These are phyloP conservation scores for Casuarina glauca DNA, from an alignment of 306 rosid species.

Conservation along the genomic window DNA sequence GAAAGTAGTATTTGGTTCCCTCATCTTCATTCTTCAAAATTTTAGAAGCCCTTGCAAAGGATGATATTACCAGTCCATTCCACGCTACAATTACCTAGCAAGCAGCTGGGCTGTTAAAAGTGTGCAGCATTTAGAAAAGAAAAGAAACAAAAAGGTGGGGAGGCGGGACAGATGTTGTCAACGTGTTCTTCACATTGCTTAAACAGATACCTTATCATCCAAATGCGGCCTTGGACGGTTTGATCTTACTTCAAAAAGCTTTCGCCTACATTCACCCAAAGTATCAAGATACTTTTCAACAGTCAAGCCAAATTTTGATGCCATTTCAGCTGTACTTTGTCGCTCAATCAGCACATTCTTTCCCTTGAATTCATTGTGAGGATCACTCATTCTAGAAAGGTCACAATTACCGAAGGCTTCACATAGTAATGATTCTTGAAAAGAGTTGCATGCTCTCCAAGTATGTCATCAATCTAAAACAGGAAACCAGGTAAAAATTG, in stretches of 20 bases:
- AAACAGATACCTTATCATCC: constrained; percentile 74
- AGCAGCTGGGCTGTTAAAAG: constrained; percentile 28
- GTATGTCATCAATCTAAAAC: constrained; percentile 69
- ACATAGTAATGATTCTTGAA: constrained; percentile 77
- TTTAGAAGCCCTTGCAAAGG: constrained; percentile 92
- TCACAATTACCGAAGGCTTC: constrained; percentile 74
- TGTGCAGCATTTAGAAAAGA: neutral
- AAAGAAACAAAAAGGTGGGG: too few species aligned
- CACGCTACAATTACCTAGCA: constrained; percentile 89
- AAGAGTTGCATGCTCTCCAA: constrained; percentile 80
- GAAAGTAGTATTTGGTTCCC: constrained; percentile 69
- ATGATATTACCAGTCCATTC: constrained; percentile 90
- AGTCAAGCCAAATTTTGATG: constrained; percentile 63
- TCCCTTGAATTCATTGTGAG: constrained; percentile 80
- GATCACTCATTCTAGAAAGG: constrained; percentile 86
- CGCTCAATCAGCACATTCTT: constrained; percentile 84
- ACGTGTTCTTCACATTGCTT: neutral
- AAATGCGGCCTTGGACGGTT: constrained; percentile 81
- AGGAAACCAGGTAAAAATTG: constrained; percentile 23
- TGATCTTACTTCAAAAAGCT: constrained; percentile 73
- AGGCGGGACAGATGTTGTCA: neutral
- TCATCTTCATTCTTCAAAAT: constrained; percentile 63
- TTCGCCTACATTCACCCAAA: constrained; percentile 71
- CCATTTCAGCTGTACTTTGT: constrained; percentile 54
- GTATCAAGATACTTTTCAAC: constrained; percentile 64